A percentile compares a stretch with the other conserved stretches of the same genome.
Conservation (phyloP, 2,329 filamentous ascomycete species). For the Corinectria fuckeliana region DNA sequence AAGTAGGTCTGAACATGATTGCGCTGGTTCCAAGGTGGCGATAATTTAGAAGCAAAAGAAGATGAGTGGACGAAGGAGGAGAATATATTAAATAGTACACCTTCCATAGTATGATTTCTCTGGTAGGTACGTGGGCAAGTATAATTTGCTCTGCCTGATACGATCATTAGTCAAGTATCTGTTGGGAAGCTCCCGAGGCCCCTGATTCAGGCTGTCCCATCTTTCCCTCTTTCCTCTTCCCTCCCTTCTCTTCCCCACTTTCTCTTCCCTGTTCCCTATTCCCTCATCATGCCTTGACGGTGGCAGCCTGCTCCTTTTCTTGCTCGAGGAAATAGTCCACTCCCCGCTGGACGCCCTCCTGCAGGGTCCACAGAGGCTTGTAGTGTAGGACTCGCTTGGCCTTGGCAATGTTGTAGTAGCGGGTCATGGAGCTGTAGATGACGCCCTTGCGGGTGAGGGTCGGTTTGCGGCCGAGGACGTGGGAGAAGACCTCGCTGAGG, state of each 20-base stretch:
- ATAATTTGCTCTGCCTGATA: no score
- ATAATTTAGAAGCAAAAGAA: no score
- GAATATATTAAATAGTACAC: no score
- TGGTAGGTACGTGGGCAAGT: no score
- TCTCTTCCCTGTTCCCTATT: background rate
- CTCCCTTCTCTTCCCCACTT: background rate
- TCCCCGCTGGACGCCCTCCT: slow-evolving; percentile 66
- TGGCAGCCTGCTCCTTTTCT: slow-evolving; percentile 45
- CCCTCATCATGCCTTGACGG: slow-evolving; percentile 32
- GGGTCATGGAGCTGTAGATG: slow-evolving; percentile 74
- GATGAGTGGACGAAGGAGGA: no score
- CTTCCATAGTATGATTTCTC: no score
- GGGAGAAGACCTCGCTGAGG: slow-evolving; percentile 59
- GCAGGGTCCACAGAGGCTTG: slow-evolving; percentile 68
- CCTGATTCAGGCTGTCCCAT: no score
- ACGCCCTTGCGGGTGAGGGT: slow-evolving; percentile 67
- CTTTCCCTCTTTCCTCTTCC: no score
- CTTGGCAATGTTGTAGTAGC: slow-evolving; percentile 81
- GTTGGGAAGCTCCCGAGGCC: no score
- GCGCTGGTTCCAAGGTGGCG: no score
- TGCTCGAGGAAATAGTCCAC: slow-evolving; percentile 63
- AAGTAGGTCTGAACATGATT: no score
- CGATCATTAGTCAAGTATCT: no score
- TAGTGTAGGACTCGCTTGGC: slow-evolving; percentile 75
- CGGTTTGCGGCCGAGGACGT: slow-evolving; percentile 57